These are phyloP conservation scores for Aspergillus sp. DNA, from an alignment of 2,329 filamentous ascomycete species.

Conservation along the genomic window DNA sequence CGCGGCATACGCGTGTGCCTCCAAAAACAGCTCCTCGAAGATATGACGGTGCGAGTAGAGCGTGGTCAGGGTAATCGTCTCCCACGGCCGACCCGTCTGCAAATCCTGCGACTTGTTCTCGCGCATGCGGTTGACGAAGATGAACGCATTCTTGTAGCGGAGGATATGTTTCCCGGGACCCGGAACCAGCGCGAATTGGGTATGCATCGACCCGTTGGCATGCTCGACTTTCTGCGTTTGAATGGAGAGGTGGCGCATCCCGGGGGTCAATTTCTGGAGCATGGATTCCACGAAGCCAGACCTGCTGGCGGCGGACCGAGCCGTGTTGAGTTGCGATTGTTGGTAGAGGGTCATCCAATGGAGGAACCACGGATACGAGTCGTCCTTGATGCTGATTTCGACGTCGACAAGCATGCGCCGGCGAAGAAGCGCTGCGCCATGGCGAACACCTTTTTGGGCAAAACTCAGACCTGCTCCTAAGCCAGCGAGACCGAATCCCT, in stretches of 20 bases:
- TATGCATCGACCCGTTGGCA: slow-evolving; percentile 68
- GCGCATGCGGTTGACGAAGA: slow-evolving; percentile 82
- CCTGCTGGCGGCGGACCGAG: slow-evolving; percentile 48
- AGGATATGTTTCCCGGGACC: slow-evolving; percentile 88
- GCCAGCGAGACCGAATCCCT: slow-evolving; percentile 86
- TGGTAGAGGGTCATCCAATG: slow-evolving; percentile 91
- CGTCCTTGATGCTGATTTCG: slow-evolving; percentile 91
- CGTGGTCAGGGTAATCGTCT: slow-evolving; percentile 89
- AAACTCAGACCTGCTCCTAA: slow-evolving; percentile 80
- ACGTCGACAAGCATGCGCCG: slow-evolving; percentile 89
- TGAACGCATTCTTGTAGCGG: slow-evolving; percentile 81
- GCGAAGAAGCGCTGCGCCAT: slow-evolving; percentile 71
- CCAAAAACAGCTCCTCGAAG: slow-evolving; percentile 84
- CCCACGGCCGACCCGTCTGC: slow-evolving; percentile 84
- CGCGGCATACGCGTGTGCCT: slow-evolving; percentile 78
- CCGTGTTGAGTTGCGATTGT: slow-evolving; percentile 56
- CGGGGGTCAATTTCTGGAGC: slow-evolving; percentile 58
- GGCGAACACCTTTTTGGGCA: slow-evolving; percentile 72
- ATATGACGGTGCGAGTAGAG: slow-evolving; percentile 85
- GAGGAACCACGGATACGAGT: slow-evolving; percentile 90
- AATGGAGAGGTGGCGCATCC: slow-evolving; percentile 64
- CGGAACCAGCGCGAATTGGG: slow-evolving; percentile 84
- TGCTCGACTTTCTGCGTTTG: slow-evolving; percentile 62
- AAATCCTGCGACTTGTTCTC: slow-evolving; percentile 77
- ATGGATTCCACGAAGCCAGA: slow-evolving; percentile 51